A percentile compares a stretch with the other conserved stretches of the same genome.
Evolutionary conservation across 495 filamentous ascomycete species (phyloP).

Genomic region (Corynascus novoguineensis): DNA sequence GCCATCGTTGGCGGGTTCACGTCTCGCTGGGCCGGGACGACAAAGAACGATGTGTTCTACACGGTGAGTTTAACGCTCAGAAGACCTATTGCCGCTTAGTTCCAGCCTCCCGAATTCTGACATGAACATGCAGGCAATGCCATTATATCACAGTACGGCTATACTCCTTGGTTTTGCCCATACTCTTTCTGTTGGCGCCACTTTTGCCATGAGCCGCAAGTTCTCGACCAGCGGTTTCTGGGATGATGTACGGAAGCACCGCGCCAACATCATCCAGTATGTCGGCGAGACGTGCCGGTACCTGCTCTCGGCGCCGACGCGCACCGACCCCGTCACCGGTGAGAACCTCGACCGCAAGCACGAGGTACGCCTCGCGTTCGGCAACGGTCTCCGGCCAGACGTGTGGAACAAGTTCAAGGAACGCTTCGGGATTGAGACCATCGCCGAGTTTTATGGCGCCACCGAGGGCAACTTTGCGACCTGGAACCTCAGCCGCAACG

Average conservation of each 20-base stretch:
- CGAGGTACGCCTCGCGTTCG: constrained; percentile 73
- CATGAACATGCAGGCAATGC: constrained; percentile 62
- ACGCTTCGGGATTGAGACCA: constrained; percentile 73
- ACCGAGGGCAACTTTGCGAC: constrained; percentile 71
- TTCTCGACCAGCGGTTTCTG: constrained; percentile 84
- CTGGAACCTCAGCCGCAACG: constrained; percentile 73
- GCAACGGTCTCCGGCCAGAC: constrained; percentile 89
- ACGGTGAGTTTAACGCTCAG: constrained; percentile 54
- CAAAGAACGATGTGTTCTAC: constrained; percentile 65
- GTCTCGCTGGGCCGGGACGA: constrained; percentile 52
- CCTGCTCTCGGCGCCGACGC: constrained; percentile 65
- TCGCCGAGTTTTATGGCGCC: constrained; percentile 86
- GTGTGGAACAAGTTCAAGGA: constrained; percentile 85
- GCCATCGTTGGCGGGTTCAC: constrained; percentile 51
- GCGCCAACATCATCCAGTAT: constrained; percentile 85
- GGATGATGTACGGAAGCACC: constrained; percentile 63
- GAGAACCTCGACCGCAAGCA: constrained; percentile 74
- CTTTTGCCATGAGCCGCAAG: constrained; percentile 67
- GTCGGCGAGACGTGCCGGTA: constrained; percentile 95
- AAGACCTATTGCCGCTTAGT: background rate
- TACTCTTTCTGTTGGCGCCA: constrained; percentile 53
- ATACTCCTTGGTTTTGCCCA: constrained; percentile 62
- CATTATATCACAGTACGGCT: constrained; percentile 87
- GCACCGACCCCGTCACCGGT: constrained; percentile 57
- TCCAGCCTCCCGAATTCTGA: background rate